These are phyloP conservation scores for Colletotrichum sp. DNA, from an alignment of 2,329 filamentous ascomycete genomes.

Conservation along the genomic window DNA sequence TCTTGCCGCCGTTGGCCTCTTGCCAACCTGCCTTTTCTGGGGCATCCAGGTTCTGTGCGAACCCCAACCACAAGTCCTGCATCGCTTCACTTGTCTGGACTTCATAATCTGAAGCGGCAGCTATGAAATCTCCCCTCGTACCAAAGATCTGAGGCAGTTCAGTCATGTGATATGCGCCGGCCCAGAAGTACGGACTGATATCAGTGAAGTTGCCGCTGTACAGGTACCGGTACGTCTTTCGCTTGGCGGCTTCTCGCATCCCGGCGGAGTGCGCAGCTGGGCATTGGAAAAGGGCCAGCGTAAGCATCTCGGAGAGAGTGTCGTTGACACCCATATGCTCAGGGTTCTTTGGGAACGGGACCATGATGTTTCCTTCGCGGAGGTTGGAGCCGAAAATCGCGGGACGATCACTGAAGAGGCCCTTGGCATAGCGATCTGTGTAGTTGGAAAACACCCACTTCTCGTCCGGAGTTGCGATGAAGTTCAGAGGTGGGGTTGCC, in stretches of 20 bases:
- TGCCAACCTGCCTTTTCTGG: neutral
- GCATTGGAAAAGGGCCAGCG: neutral
- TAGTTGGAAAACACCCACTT: constrained; percentile 47
- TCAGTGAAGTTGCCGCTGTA: constrained; percentile 32
- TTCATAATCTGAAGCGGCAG: neutral
- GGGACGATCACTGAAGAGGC: constrained; percentile 36
- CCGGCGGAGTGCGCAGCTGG: neutral
- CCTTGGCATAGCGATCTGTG: constrained; percentile 30
- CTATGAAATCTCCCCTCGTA: constrained; percentile 17
- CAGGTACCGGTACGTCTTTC: constrained; percentile 25
- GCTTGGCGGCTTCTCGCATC: neutral
- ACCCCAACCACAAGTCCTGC: neutral
- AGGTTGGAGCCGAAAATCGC: neutral
- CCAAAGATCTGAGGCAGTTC: constrained; percentile 35
- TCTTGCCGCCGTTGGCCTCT: neutral
- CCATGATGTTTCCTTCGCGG: neutral
- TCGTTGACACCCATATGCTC: neutral
- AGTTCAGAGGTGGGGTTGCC: constrained; percentile 41
- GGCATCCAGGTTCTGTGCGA: neutral
- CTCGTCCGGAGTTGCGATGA: constrained; percentile 39
- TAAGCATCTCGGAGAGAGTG: neutral
- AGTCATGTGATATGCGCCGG: constrained; percentile 30
- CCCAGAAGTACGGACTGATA: constrained; percentile 24
- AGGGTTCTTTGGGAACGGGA: neutral
- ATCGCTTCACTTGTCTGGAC: neutral